phyloP scores from a whole-genome alignment of 2,329 filamentous ascomycete genomes.

The Tolypocladium capitatum region DNA sequence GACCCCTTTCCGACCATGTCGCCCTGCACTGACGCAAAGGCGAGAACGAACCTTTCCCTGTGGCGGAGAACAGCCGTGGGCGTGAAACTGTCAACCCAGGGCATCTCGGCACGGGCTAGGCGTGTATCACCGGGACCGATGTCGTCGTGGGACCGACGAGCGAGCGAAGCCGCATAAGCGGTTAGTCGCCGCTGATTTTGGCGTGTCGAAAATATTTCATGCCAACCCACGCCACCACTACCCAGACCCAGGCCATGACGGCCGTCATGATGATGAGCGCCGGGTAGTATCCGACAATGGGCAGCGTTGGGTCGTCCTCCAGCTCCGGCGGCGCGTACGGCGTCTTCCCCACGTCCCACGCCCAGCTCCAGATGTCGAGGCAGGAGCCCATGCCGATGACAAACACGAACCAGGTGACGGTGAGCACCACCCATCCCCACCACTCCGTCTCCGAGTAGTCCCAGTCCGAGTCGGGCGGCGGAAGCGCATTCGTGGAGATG shows the following conservation, averaged over 20 bases:
- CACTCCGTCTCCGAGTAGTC: constrained; percentile 92
- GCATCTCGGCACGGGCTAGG: background rate
- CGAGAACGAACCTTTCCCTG: no score
- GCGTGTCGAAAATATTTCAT: constrained; percentile 99
- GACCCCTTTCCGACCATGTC: background rate
- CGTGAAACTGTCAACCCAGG: no score
- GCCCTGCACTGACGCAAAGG: no score
- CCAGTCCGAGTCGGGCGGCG: constrained; percentile 47
- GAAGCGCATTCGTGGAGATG: constrained; percentile 33
- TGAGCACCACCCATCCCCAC: constrained; percentile 93
- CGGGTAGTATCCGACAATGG: constrained; percentile 95
- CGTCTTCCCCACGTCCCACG: constrained; percentile 94
- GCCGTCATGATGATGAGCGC: constrained; percentile 83
- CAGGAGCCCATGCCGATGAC: constrained; percentile 94
- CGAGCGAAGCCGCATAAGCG: background rate
- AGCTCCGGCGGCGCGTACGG: constrained; percentile 91
- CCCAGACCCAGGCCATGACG: constrained; percentile 99
- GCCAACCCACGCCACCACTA: constrained; percentile 90
- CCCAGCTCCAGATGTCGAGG: constrained; percentile 93
- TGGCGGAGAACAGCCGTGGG: background rate
- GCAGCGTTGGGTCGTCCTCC: constrained; percentile 86
- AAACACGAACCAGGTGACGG: constrained; percentile 90
- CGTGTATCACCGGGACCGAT: no score
- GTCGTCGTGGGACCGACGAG: background rate
- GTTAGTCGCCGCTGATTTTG: constrained; percentile 60